These are phyloP conservation scores for Syzygium aqueum DNA, from an alignment of 345 rosid species.

Conservation along the genomic window DNA sequence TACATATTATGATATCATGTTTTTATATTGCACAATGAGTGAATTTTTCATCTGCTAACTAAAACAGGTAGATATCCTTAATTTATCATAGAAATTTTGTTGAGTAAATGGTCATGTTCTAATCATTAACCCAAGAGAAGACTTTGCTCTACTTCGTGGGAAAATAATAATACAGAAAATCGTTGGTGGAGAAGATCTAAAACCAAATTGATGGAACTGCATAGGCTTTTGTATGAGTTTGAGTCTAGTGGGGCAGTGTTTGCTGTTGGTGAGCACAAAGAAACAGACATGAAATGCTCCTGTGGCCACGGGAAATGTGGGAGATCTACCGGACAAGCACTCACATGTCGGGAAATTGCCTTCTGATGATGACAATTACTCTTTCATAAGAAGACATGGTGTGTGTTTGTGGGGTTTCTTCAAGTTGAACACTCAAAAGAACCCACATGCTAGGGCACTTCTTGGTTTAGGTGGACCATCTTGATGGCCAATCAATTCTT, in stretches of 20 bases:
- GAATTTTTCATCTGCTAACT: neutral
- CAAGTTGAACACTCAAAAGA: neutral
- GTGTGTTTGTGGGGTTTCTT: neutral
- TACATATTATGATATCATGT: neutral
- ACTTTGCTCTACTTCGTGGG: neutral
- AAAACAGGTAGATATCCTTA: neutral
- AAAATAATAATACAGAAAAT: neutral
- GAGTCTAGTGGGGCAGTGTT: neutral
- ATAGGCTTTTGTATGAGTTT: neutral
- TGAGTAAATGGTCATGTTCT: neutral
- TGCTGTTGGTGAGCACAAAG: neutral
- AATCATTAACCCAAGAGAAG: neutral
- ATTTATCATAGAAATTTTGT: neutral
- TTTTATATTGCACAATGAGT: neutral
- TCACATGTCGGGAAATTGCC: neutral
- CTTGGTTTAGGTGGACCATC: neutral
- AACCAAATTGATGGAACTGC: neutral
- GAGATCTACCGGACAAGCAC: conserved; percentile 31
- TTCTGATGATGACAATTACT: neutral
- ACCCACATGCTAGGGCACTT: neutral
- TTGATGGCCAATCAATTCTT: neutral
- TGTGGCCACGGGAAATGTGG: conserved; percentile 20
- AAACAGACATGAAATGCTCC: neutral
- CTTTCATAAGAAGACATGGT: neutral
- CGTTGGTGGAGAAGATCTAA: neutral